Evolutionary conservation across 2,329 filamentous ascomycete species (phyloP), one percentile per base, ranked within the genome.

Genomic region (Sarocladium kiliense): DNA sequence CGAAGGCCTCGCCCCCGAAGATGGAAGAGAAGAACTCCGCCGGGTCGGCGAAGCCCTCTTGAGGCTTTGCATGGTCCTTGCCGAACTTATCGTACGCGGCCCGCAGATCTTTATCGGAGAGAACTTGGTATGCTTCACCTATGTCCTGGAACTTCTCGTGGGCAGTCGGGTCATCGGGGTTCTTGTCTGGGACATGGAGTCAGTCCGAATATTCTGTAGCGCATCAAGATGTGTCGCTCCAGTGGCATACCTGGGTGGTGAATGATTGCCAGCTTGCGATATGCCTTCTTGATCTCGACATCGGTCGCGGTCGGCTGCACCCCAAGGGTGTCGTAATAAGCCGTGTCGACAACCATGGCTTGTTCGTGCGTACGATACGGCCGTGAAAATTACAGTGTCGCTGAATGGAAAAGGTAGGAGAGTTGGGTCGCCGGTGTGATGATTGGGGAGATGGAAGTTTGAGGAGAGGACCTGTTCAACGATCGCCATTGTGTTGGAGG

Each of bases 1-100:
- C 79, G 66, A 99, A 99, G 12, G 93, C 91, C 64, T 97, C 93
- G 58, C 94, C 94, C 63, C 94, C 94, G 68, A 99, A 99, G 64
- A 99, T 99, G 78, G 92, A 95, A 65, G 89, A 89, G 75, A 99
- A 99, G 81, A 99, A 99, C 74, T 99, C 94, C 60, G 91, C 82
- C 1, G 94, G 94, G 70, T 99, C 94, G 77, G 89, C 89, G 71
- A 99, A 99, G 59, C 94, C 94, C 65, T 91, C 89, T 64, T 86
- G 85, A 0, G 94, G 94, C 67, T 93, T 89, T 5, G 94, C 92
- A 62, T 90, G 85, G 65, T 99, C 94, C 74, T 97, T 97, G 70
- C 94, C 94, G 78, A 86, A 93, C 73, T 96, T 96, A 74, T 99
- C 94, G 77, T 99, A 99, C 66, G 90, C 87, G 65, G 88, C 89